Conservation (phyloP, 148 eudicot species). For the Spergularia bocconei region DNA sequence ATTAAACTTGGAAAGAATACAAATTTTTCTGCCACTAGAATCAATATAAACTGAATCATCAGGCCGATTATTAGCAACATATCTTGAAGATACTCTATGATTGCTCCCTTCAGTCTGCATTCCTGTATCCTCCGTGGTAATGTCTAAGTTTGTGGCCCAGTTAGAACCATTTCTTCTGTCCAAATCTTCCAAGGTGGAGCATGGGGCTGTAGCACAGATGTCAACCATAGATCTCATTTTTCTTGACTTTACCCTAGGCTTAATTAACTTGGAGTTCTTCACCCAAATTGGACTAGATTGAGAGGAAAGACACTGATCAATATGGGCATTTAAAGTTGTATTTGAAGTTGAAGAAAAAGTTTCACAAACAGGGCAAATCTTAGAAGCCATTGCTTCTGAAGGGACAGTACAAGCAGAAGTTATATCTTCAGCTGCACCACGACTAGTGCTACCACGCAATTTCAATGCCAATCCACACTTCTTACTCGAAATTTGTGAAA, state of each 20-base stretch:
- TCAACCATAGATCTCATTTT: constrained; percentile 76
- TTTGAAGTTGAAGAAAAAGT: constrained; percentile 78
- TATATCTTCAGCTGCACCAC: constrained; percentile 41
- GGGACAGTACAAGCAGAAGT: constrained; percentile 32
- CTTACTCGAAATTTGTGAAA: constrained; percentile 30
- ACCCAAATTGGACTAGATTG: constrained; percentile 48
- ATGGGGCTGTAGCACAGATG: constrained; percentile 59
- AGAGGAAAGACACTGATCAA: constrained; percentile 87
- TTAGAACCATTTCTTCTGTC: constrained; percentile 82
- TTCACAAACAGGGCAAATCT: constrained; percentile 88
- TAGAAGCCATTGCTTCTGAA: constrained; percentile 55
- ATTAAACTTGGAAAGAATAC: constrained; percentile 60
- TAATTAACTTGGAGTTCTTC: constrained; percentile 42
- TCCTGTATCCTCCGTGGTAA: constrained; percentile 32
- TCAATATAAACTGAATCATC: constrained; percentile 79
- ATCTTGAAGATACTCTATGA: constrained; percentile 25
- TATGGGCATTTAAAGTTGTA: constrained; percentile 96
- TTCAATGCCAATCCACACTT: constrained; percentile 54
- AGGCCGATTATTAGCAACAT: constrained; percentile 29
- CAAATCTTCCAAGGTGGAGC: constrained; percentile 84
- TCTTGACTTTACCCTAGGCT: constrained; percentile 70
- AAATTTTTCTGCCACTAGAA: constrained; percentile 70
- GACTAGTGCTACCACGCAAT: constrained; percentile 35
- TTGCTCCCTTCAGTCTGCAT: constrained; percentile 15
- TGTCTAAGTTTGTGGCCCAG: constrained; percentile 55